These are phyloP conservation scores for Diaporthe vaccinii DNA, from an alignment of 2,329 filamentous ascomycete species.

Conservation along the genomic window DNA sequence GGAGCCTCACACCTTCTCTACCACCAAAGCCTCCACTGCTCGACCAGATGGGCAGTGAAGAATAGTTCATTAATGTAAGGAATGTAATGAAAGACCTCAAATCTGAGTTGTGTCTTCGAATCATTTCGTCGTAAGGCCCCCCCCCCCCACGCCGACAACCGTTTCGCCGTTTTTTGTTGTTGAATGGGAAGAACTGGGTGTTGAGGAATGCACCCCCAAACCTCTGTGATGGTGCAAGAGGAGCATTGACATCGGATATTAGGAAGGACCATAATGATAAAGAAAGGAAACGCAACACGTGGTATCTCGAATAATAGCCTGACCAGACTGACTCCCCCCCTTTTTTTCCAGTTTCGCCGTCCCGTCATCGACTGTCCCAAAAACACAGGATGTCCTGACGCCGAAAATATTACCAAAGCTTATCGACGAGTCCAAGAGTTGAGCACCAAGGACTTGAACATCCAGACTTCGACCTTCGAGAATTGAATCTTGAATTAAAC, in stretches of 20 bases:
- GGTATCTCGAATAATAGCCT: conserved; percentile 34
- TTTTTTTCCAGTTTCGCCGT: conserved; percentile 22
- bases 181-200: neutral
- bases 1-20: neutral
- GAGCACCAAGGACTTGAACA: neutral
- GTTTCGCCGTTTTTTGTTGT: conserved; percentile 1
- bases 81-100: conserved; percentile 21
- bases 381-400: conserved; percentile 23
- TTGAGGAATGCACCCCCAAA: neutral
- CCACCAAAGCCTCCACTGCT: neutral
- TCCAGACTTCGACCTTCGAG: neutral
- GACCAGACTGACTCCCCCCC: conserved; percentile 2
- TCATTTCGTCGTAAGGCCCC: conserved; percentile 15
- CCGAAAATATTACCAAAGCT: conserved; percentile 5
- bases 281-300: conserved; percentile 16
- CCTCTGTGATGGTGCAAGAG: neutral
- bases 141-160: conserved; percentile 7
- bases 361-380: conserved; percentile 6
- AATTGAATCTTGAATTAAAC: neutral
- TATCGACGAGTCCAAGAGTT: neutral
- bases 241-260: conserved; percentile 16
- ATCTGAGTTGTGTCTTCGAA: neutral
- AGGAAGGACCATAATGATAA: neutral
- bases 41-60: neutral
- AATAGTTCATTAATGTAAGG: conserved; percentile 18